Percentiles rank a stretch among this genome's conserved stretches.
phyloP scores from a whole-genome alignment of 768 basidiomycete species.

The Macrocybe gigantea region DNA sequence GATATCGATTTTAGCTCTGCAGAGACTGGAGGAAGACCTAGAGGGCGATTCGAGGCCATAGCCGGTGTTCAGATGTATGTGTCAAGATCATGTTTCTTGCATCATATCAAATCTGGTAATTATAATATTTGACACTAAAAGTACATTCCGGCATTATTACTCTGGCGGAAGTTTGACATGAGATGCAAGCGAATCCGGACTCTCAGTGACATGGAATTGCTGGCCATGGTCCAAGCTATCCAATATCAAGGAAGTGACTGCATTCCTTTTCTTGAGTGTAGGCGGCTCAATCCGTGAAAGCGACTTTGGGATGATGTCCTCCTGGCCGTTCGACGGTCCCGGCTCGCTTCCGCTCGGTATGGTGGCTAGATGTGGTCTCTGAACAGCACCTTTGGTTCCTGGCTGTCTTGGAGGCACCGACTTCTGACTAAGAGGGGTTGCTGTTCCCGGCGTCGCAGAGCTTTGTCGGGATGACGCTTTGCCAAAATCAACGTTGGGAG shows the following conservation, averaged over 20 bases:
- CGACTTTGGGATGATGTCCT: slow-evolving; percentile 8
- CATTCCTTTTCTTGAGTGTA: slow-evolving; percentile 7
- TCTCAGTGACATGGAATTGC: slow-evolving; percentile 30
- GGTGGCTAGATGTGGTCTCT: background rate
- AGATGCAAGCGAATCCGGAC: slow-evolving; percentile 26
- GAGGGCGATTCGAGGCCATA: slow-evolving; percentile 29
- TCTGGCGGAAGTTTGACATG: slow-evolving; percentile 18
- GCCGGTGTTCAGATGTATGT: background rate
- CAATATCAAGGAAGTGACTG: slow-evolving; percentile 22
- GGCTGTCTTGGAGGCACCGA: too few species aligned
- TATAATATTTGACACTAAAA: slow-evolving; percentile 12
- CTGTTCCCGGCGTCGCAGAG: slow-evolving; percentile 10
- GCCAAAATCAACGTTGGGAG: slow-evolving; percentile 36
- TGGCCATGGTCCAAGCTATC: slow-evolving; percentile 23
- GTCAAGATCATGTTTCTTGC: background rate
- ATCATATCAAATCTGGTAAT: background rate
- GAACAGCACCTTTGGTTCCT: too few species aligned
- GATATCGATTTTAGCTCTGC: slow-evolving; percentile 59
- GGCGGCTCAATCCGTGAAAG: slow-evolving; percentile 7
- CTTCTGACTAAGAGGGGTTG: slow-evolving; percentile 1
- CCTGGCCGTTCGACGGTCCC: too few species aligned
- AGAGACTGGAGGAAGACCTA: slow-evolving; percentile 58
- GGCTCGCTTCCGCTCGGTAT: background rate
- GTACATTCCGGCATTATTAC: slow-evolving; percentile 6
- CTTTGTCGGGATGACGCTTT: slow-evolving; percentile 12